Conservation (phyloP, 192 early-diverging fungal genomes). For the Linnemannia exigua region DNA sequence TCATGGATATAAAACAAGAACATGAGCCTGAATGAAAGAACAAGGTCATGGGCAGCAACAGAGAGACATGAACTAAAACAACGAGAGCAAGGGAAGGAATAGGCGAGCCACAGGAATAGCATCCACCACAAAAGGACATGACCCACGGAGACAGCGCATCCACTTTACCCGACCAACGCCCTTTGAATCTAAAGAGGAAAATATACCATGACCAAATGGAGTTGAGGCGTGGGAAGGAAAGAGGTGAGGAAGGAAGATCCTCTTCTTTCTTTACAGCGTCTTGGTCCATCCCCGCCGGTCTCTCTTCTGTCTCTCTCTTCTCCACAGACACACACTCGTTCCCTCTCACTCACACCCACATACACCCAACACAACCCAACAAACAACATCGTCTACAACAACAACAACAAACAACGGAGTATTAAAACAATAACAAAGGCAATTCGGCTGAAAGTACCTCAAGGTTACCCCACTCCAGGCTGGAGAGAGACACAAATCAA, state of each 20-base stretch:
- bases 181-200: background rate
- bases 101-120: too few species aligned
- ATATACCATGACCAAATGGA: background rate
- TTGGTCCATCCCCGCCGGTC: background rate
- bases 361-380: background rate
- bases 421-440: background rate
- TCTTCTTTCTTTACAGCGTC: too few species aligned
- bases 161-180: background rate
- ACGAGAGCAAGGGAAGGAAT: too few species aligned
- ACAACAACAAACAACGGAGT: background rate
- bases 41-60: too few species aligned
- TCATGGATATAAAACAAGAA: too few species aligned
- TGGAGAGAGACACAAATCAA: background rate
- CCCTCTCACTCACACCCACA: too few species aligned
- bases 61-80: too few species aligned
- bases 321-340: too few species aligned
- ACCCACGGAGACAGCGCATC: background rate
- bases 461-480: background rate
- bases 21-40: too few species aligned
- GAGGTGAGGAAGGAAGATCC: too few species aligned
- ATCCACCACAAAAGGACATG: too few species aligned
- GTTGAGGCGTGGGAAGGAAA: constrained; percentile 4
- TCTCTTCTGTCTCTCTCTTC: background rate
- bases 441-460: constrained; percentile 2
- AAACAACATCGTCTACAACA: too few species aligned